Conservation (phyloP, 2,329 filamentous ascomycete genomes). For the Xylaria sp. region DNA sequence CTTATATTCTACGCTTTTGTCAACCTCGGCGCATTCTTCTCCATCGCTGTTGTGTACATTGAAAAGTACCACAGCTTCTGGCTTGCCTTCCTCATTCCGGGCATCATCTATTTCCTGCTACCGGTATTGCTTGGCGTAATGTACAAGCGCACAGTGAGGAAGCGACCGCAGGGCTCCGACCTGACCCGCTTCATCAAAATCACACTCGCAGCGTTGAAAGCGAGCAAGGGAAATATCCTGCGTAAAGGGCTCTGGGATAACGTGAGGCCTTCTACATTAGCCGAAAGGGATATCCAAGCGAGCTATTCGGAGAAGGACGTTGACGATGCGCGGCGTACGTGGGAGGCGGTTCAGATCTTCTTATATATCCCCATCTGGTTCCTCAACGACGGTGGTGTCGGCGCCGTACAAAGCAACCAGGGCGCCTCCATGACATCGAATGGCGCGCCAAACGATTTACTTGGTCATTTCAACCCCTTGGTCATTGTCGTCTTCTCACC, state of each 20-base stretch:
- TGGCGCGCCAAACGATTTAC: slow-evolving; percentile 62
- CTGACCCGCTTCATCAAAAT: slow-evolving; percentile 62
- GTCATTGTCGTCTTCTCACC: slow-evolving; percentile 61
- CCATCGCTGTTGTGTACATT: slow-evolving; percentile 59
- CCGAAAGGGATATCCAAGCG: slow-evolving; percentile 52
- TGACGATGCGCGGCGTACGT: slow-evolving; percentile 61
- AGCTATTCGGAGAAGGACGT: slow-evolving; percentile 68
- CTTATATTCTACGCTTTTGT: slow-evolving; percentile 42
- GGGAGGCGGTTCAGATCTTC: slow-evolving; percentile 46
- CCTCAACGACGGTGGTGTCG: slow-evolving; percentile 46
- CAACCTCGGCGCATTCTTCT: slow-evolving; percentile 56
- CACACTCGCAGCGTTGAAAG: slow-evolving; percentile 55
- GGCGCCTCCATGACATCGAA: slow-evolving; percentile 48
- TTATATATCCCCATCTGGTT: slow-evolving; percentile 45
- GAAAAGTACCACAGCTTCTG: slow-evolving; percentile 66
- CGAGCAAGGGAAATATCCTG: slow-evolving; percentile 54
- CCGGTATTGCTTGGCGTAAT: slow-evolving; percentile 60
- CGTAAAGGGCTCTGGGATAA: slow-evolving; percentile 60
- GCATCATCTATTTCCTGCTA: slow-evolving; percentile 58
- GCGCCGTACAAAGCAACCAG: slow-evolving; percentile 41
- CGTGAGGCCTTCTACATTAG: slow-evolving; percentile 58
- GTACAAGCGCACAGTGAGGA: slow-evolving; percentile 58
- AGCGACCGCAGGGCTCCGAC: slow-evolving; percentile 67
- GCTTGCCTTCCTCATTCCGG: slow-evolving; percentile 51
- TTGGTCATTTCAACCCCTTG: slow-evolving; percentile 62